phyloP scores from a whole-genome alignment of 352 stramenopile species.

The Stramenopiles sp. region DNA sequence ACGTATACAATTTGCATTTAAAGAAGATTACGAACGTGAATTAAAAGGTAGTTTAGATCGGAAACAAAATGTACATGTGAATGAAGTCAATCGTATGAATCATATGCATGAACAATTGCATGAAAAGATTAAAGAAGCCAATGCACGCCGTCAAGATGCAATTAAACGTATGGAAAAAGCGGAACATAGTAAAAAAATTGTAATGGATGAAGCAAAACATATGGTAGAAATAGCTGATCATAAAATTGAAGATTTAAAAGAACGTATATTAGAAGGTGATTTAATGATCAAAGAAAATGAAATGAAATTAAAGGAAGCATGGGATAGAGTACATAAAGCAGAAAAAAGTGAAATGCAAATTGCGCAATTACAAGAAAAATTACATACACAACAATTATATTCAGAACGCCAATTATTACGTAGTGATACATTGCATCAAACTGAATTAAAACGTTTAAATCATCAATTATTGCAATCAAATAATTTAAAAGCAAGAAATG shows the following conservation, averaged over 20 bases:
- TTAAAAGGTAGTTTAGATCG: background rate
- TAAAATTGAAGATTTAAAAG: background rate
- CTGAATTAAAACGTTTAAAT: background rate
- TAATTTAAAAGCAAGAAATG: background rate
- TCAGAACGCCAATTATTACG: background rate
- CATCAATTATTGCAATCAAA: background rate
- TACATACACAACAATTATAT: background rate
- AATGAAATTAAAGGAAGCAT: background rate
- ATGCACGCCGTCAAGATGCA: background rate
- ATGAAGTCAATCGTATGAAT: background rate
- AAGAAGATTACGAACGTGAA: background rate
- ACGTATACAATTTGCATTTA: background rate
- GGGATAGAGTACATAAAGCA: background rate
- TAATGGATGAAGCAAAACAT: background rate
- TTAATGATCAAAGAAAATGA: background rate
- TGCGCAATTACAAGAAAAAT: background rate
- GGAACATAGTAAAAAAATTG: background rate
- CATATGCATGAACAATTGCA: background rate
- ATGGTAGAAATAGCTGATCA: background rate
- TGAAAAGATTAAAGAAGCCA: background rate
- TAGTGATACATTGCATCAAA: background rate
- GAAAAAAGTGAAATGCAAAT: background rate
- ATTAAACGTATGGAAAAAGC: background rate
- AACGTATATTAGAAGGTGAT: background rate
- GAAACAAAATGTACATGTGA: background rate